These are phyloP conservation scores for Cryphonectria parasitica DNA, from an alignment of 2,329 filamentous ascomycete species.

Conservation along the genomic window DNA sequence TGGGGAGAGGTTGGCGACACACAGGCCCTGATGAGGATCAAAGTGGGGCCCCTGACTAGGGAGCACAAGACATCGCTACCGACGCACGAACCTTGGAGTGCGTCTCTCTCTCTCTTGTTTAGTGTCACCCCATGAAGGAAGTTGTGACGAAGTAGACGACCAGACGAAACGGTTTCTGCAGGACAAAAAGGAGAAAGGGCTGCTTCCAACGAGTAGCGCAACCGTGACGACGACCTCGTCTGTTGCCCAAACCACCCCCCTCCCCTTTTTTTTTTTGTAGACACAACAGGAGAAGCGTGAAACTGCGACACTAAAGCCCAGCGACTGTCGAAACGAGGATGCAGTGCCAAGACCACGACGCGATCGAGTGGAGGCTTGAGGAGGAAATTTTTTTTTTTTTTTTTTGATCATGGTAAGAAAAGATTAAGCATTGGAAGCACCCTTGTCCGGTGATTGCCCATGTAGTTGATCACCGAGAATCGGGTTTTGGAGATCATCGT, in stretches of 20 bases:
- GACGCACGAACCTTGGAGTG: background rate
- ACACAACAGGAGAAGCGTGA: constrained; percentile 15
- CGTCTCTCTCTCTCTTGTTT: background rate
- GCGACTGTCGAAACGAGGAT: constrained; percentile 21
- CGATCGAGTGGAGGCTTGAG: background rate
- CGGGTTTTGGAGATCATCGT: constrained; percentile 16
- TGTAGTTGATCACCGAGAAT: constrained; percentile 11
- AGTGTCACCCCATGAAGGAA: constrained; percentile 13
- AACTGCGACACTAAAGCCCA: constrained; percentile 9
- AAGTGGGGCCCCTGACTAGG: background rate
- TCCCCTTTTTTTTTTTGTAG: too few species aligned
- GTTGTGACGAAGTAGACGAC: constrained; percentile 25
- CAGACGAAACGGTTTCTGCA: constrained; percentile 23
- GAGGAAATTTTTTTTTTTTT: background rate
- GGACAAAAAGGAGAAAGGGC: too few species aligned
- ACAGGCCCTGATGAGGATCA: constrained; percentile 3
- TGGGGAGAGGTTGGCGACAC: background rate
- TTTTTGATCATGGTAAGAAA: background rate
- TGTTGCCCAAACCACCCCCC: background rate
- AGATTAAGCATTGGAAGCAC: background rate
- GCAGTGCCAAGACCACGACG: background rate
- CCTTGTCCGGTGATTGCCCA: background rate
- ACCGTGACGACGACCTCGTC: background rate
- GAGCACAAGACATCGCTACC: background rate
- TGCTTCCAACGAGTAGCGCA: background rate